Evolutionary conservation across 2,329 filamentous ascomycete genomes (phyloP).

Genomic region (Verticillium dahliae): DNA sequence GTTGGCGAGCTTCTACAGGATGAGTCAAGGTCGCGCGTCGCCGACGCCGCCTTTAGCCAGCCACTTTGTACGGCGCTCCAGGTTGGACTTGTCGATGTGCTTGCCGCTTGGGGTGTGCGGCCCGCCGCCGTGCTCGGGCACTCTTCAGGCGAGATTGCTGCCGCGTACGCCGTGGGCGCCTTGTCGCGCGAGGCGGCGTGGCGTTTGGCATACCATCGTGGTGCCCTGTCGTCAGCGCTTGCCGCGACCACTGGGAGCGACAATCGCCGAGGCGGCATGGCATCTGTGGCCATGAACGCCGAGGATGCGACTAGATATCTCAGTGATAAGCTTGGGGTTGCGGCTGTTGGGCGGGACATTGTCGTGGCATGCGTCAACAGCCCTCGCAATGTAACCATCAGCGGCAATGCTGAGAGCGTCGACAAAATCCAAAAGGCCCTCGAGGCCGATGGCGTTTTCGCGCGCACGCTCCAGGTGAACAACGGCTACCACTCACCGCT

Average conservation of each 20-base stretch:
- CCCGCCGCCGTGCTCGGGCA: slow-evolving; percentile 31
- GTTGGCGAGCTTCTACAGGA: slow-evolving; percentile 22
- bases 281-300: too few relatives aligned
- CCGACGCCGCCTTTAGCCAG: slow-evolving; percentile 22
- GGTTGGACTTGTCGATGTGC: slow-evolving; percentile 27
- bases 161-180: too few relatives aligned
- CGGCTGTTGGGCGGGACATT: too few relatives aligned
- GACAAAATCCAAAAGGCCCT: not conserved
- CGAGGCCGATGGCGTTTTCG: not conserved
- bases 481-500: slow-evolving; percentile 16
- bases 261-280: too few relatives aligned
- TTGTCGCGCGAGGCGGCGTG: too few relatives aligned
- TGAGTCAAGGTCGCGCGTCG: slow-evolving; percentile 12
- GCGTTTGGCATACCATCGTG: too few relatives aligned
- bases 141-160: slow-evolving; percentile 13
- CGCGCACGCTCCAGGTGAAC: slow-evolving; percentile 12
- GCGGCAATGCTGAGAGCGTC: slow-evolving; percentile 11
- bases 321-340: too few relatives aligned
- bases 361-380: slow-evolving; percentile 17
- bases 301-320: too few relatives aligned
- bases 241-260: too few relatives aligned
- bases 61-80: slow-evolving; percentile 33
- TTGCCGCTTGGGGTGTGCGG: slow-evolving; percentile 25
- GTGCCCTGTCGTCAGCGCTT: too few relatives aligned
- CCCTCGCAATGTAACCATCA: slow-evolving; percentile 15